Conservation (phyloP, 1,284 basidiomycete species). For the Heterobasidion irregulare region DNA sequence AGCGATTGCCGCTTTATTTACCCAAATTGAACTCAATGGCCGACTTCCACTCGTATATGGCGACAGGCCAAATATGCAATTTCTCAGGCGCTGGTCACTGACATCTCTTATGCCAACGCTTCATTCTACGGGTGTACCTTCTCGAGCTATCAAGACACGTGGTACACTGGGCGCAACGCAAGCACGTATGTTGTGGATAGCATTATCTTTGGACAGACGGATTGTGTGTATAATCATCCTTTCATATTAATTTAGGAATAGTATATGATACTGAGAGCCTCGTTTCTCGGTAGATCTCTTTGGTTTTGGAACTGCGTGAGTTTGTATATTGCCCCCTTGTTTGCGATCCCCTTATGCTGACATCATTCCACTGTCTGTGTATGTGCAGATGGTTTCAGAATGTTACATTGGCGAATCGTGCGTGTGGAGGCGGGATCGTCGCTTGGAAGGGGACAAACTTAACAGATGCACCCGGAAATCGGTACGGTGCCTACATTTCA, state of each 20-base stretch:
- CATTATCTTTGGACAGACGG: conserved; percentile 53
- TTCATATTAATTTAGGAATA: not conserved
- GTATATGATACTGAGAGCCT: conserved; percentile 18
- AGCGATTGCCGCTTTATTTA: conserved; percentile 11
- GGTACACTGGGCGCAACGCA: conserved; percentile 53
- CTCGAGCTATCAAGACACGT: conserved; percentile 58
- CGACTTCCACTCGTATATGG: not conserved
- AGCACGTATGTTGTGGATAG: conserved; percentile 57
- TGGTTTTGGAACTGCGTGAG: conserved; percentile 50
- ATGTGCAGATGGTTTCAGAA: conserved; percentile 49
- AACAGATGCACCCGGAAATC: conserved; percentile 42
- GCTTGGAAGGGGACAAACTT: conserved; percentile 54
- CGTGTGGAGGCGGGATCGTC: conserved; percentile 51
- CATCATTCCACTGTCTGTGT: not conserved
- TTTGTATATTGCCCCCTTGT: not conserved
- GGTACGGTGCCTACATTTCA: conserved; percentile 54
- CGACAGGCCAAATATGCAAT: conserved; percentile 46
- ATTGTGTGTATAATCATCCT: conserved; percentile 35
- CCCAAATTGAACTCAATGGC: not conserved
- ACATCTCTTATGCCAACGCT: conserved; percentile 54
- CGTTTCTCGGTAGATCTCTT: conserved; percentile 26
- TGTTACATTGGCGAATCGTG: conserved; percentile 50
- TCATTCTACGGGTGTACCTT: conserved; percentile 64
- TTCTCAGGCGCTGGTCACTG: conserved; percentile 50
- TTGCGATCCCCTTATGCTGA: not conserved